Base-by-base conservation (phyloP, 768 basidiomycete species). In the Mycena galopus region DNA sequence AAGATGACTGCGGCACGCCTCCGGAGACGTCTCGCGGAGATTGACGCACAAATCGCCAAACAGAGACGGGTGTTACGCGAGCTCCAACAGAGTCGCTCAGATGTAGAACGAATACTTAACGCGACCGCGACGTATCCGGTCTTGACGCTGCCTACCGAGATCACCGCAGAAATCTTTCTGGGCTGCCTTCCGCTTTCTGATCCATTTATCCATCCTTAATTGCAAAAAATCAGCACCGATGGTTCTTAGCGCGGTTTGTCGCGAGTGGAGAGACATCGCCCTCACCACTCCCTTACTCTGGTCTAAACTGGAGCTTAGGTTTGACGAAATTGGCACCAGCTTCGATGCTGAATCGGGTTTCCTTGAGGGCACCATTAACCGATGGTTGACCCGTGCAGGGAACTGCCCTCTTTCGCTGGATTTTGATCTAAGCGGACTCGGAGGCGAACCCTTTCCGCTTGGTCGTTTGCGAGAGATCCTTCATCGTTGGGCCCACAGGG, bases 131-230 rank as follows among this genome's bases (percentile, higher is more conserved):
- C n/a, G n/a, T 69, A 42, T 32, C 68, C 68, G 5, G 55, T 63
- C 16, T 16, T 63, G 19, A 47, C 60, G 8, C 51, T 69, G 16
- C 68, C 68, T 3, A 16, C 25, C 53, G 68, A 69, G 47, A 47
- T 69, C 29, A 63, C 50, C 1, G 23, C 42, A 16, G 30, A 69
- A n/a, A 63, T 69, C 2, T 69, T 69, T 19, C 21, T 4, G 11
- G 51, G 53, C 14, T 69, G 61, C 42, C 60, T 56, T 12, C 50
- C 67, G 0, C 50, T 47, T 47, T 3, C 35, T 12, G 42, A 50
- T 17, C 11, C 3, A 12, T 53, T 23, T n/a, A 25, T 9, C 16
- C 51, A 61, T 27, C 9, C 17, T 5, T 33, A n/a, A 30, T 29
- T 27, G 6, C 9, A 32, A 19, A 19, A 58, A 53, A 6, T 21